Conservation (phyloP, 306 rosid species). For the Delonix regia region DNA sequence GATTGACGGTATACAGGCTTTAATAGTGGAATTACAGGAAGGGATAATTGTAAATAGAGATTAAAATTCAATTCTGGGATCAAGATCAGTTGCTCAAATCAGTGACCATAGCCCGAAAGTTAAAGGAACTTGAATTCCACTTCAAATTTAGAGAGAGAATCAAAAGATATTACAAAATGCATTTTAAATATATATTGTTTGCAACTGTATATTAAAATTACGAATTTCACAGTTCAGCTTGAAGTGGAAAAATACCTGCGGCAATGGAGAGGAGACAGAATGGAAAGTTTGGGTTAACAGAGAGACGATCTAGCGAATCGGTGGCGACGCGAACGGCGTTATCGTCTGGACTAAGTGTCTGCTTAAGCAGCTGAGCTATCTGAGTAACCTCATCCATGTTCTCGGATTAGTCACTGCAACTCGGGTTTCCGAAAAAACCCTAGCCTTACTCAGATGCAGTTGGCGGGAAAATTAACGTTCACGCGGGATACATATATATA, state of each 20-base stretch:
- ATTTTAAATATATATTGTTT: too few relatives aligned
- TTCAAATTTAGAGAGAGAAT: background rate
- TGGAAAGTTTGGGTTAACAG: constrained; percentile 60
- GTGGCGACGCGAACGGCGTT: constrained; percentile 56
- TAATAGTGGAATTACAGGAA: background rate
- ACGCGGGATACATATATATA: background rate
- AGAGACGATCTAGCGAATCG: constrained; percentile 63
- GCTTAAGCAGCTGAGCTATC: constrained; percentile 57
- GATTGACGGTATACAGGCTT: background rate
- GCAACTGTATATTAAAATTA: background rate
- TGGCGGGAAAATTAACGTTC: constrained; percentile 59
- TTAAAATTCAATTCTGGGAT: background rate
- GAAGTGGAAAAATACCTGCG: constrained; percentile 43
- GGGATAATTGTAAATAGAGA: background rate
- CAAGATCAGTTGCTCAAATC: background rate
- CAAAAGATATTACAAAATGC: background rate
- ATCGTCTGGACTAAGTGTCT: constrained; percentile 63
- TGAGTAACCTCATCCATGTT: constrained; percentile 54
- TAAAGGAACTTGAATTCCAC: background rate
- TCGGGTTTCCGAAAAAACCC: constrained; percentile 43
- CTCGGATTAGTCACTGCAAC: background rate
- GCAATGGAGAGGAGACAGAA: constrained; percentile 65
- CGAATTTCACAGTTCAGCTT: background rate
- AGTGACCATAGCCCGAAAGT: background rate
- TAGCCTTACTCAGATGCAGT: constrained; percentile 34